Base-by-base conservation (phyloP, 495 filamentous ascomycete genomes). In the Aspergillus kassunensis region DNA sequence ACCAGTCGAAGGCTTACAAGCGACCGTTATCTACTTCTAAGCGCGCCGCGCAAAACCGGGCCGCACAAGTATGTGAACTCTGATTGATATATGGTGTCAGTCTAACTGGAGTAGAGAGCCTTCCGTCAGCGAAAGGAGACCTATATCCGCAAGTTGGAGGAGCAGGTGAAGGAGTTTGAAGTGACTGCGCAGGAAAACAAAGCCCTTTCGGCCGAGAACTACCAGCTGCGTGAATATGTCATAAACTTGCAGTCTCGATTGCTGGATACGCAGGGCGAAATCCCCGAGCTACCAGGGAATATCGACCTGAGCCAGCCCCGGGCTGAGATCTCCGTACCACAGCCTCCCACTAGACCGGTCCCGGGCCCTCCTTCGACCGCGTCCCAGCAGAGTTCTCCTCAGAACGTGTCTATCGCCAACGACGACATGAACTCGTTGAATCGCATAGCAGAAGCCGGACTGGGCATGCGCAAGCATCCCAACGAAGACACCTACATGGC, bases 101-200 rank as follows among this genome's bases (percentile, higher is more conserved):
- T 36, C 50, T 62, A 36, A 57, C 53, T 58, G 29, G 25, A 44
- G 54, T 62, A 97, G 93, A 85, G 93, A 58, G 93, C 93, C 18
- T 98, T 98, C 71, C 89, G 93, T 20, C 91, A 97, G 76, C 88
- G 93, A 46, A 98, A 98, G 70, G 93, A 98, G 71, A 88, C 85
- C 27, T 96, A 97, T 66, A 98, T 98, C 67, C 95, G 96, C 74
- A 91, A 91, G 64, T 78, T 98, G 13, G 93, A 97, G 66, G 87
- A 91, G 58, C 88, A 96, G 66, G 89, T 95, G 36, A 80, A 87
- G 54, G 88, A 90, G 16, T 84, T 80, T 59, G 79, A 81, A 35
- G 71, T 74, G 15, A 79, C 92, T 65, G 84, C 86, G 44, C 80
- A 85, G 45, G 82, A 74, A 44, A 87, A 79, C 61, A 90, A 95